Percentiles rank a stretch among this genome's conserved stretches.
Evolutionary conservation across 441 rosid genomes (phyloP).

Genomic region (Pelargonium australe): DNA sequence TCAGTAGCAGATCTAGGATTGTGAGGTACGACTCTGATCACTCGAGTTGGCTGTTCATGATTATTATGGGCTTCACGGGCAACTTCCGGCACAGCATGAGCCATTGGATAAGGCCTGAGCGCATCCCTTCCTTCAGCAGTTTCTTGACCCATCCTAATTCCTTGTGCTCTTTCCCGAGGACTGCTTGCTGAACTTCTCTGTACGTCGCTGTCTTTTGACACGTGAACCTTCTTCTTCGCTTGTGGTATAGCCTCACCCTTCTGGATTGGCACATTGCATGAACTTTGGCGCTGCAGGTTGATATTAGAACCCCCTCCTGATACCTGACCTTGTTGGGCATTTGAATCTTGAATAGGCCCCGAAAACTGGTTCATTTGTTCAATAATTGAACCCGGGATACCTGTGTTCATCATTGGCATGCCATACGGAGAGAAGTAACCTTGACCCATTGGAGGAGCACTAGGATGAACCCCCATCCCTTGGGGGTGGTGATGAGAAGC

Average conservation of each 20-base stretch:
- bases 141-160: background rate
- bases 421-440: conserved; percentile 54
- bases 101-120: conserved; percentile 47
- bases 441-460: conserved; percentile 36
- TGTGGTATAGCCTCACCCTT: conserved; percentile 34
- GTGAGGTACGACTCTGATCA: conserved; percentile 82
- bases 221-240: conserved; percentile 29
- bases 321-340: conserved; percentile 25
- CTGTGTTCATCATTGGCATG: conserved; percentile 44
- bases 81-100: conserved; percentile 20
- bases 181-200: conserved; percentile 57
- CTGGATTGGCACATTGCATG: conserved; percentile 37
- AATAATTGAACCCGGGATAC: conserved; percentile 33
- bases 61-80: conserved; percentile 22
- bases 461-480: conserved; percentile 32
- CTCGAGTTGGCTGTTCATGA: conserved; percentile 31
- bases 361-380: conserved; percentile 37
- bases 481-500: conserved; percentile 33
- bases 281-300: conserved; percentile 14
- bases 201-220: conserved; percentile 44
- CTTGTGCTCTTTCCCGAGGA: conserved; percentile 29
- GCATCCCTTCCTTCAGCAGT: conserved; percentile 20
- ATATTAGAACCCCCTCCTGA: conserved; percentile 31
- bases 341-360: conserved; percentile 14
- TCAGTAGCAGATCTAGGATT: conserved; percentile 64